Evolutionary conservation across 202 grass and related monocot species (phyloP), one percentile per base, ranked within the genome.

Genomic region (Tripidium arundinaceum): DNA sequence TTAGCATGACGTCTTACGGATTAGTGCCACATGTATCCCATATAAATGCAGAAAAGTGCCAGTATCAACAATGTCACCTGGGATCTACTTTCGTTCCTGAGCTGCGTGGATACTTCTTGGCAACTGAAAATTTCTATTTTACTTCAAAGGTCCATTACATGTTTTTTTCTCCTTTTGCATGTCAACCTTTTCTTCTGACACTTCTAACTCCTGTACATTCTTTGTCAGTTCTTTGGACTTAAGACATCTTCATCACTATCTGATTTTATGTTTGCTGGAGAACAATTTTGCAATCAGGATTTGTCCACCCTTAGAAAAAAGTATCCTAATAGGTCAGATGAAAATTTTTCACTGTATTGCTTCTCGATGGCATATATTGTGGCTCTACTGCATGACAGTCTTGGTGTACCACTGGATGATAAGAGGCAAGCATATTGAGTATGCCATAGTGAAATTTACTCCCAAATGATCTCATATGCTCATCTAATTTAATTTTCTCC

Each of bases 121-220:
- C 92, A 82, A 98, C 95, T 71, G 95, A 94, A 73, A 98, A 98
- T 89, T 98, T 98, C 86, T 94, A 89, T 80, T 94, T 93, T 81
- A 98, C 95, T 40, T 84, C 92, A 41, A 91, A 94, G 95, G 92
- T 98, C 59, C 33, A 39, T 26, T 27, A 14, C 72, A 68, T 68
- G 16, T 80, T 36, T 34, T 22, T 59, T 65, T 55, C 65, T n/a
- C 19, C 12, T 41, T 11, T 75, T 68, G 7, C 9, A 40, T 37
- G 29, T 7, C 5, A 29, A 61, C 31, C 16, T 59, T 80, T 71
- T 62, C 36, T 76, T 26, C 36, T 62, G 27, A 9, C 24, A 57
- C 21, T 28, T 83, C 49, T 83, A 37, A 86, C 37, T 46, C 31
- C 0, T 65, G 27, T 52, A 58, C 63, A 67, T 75, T 68, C 33